A percentile compares a stretch with the other conserved stretches of the same genome.
These are phyloP conservation scores for Pilobolus umbonatus DNA, from an alignment of 192 early-diverging fungal genomes.

Conservation along the genomic window DNA sequence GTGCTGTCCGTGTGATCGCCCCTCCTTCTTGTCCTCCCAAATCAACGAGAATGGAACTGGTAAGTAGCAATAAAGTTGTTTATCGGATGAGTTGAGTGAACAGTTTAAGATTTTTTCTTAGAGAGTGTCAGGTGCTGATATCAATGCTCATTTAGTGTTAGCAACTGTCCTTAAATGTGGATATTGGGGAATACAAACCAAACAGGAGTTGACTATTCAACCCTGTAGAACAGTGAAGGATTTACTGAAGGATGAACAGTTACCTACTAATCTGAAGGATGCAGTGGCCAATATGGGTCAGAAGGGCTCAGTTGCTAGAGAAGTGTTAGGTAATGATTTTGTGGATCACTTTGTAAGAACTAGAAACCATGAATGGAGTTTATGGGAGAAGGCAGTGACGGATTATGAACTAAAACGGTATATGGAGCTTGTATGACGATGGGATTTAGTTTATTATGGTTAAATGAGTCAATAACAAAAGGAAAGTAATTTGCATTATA, in stretches of 20 bases:
- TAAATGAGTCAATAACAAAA: no score
- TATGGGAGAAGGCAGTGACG: slow-evolving; percentile 71
- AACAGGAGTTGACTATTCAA: slow-evolving; percentile 38
- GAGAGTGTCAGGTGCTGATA: slow-evolving; percentile 79
- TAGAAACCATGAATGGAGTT: slow-evolving; percentile 66
- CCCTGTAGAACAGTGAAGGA: slow-evolving; percentile 11
- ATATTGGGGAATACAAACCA: slow-evolving; percentile 61
- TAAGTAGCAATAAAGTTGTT: slow-evolving; percentile 18
- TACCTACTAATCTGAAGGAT: slow-evolving; percentile 62
- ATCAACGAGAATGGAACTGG: slow-evolving; percentile 70
- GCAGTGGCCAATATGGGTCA: slow-evolving; percentile 60
- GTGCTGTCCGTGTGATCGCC: slow-evolving; percentile 69
- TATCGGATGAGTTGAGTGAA: neutral
- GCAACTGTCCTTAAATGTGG: slow-evolving; percentile 70
- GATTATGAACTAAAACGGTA: slow-evolving; percentile 67
- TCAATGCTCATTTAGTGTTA: slow-evolving; percentile 73
- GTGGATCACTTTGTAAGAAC: slow-evolving; percentile 75
- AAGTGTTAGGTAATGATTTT: slow-evolving; percentile 70
- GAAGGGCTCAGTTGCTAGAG: slow-evolving; percentile 58
- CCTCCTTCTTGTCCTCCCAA: slow-evolving; percentile 63
- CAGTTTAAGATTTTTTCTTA: slow-evolving; percentile 13
- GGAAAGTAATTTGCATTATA: no score
- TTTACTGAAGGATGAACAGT: slow-evolving; percentile 24
- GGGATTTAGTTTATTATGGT: no score
- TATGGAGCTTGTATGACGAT: slow-evolving; percentile 61